A percentile compares a stretch with the other conserved stretches of the same genome.
These are phyloP conservation scores for Schwanniomyces occidentalis DNA, from an alignment of 805 yeast species.

Conservation along the genomic window DNA sequence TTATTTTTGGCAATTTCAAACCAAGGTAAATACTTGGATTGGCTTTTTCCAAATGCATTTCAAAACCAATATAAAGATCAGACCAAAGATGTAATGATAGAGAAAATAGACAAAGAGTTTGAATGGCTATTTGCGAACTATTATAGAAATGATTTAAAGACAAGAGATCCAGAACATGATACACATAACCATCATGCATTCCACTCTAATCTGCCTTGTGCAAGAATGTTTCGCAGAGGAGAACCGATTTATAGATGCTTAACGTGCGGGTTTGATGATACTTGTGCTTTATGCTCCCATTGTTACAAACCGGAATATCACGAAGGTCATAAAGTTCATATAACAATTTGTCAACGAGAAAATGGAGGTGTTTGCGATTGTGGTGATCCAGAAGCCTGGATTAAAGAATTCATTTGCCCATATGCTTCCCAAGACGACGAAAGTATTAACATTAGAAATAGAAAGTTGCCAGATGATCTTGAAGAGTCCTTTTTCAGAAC, in stretches of 20 bases:
- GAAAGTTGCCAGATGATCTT: conserved; percentile 46
- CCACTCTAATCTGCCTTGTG: conserved; percentile 73
- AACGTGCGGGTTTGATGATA: conserved; percentile 76
- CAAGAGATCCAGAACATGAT: conserved; percentile 17
- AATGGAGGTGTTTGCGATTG: conserved; percentile 87
- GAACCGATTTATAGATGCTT: conserved; percentile 80
- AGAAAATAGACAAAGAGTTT: conserved; percentile 21
- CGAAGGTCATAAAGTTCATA: conserved; percentile 67
- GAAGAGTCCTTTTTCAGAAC: conserved; percentile 37
- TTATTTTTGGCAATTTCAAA: conserved; percentile 32
- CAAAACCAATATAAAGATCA: conserved; percentile 3
- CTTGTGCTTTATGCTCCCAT: conserved; percentile 77
- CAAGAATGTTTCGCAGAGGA: conserved; percentile 68
- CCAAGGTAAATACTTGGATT: conserved; percentile 31
- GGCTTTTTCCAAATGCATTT: conserved; percentile 36
- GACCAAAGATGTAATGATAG: conserved; percentile 8
- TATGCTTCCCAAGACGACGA: conserved; percentile 16
- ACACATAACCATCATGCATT: conserved; percentile 32
- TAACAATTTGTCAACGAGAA: conserved; percentile 61
- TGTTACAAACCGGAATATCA: conserved; percentile 76
- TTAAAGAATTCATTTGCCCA: conserved; percentile 50
- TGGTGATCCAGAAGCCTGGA: conserved; percentile 89
- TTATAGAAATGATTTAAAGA: conserved; percentile 16
- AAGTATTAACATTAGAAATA: conserved; percentile 3
- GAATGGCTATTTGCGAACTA: conserved; percentile 36